Evolutionary conservation across 139 green algal species (phyloP), one percentile per base, ranked within the genome.

Genomic region (Chlorella sp.): DNA sequence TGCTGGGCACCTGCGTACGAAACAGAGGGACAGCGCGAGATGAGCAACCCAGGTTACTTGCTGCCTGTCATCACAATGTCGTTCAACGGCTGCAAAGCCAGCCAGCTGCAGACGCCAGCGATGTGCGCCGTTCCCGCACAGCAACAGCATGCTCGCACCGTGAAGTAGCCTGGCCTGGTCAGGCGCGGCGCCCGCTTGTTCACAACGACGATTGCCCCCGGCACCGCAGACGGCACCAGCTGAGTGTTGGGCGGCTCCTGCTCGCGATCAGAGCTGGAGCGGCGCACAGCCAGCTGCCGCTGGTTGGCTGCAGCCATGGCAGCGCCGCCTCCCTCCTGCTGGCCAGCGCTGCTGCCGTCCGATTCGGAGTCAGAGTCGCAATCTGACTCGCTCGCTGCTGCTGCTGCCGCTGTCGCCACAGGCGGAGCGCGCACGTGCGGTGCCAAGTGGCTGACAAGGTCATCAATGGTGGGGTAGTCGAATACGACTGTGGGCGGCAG

Each of bases 401-500:
- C 74, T 6, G 24, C 32, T 44, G 48, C 13, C 54, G 22, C 34
- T 4, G 43, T 44, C 2, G 80, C 44, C n/a, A 5, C 20, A 1
- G 36, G 13, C n/a, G 34, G 0, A 43, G 24, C 16, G 30, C 9
- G 22, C 34, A 56, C 67, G 1, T 24, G 56, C 30, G 22, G 8
- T 3, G 70, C 51, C 24, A 86, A 14, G 40, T 68, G 28, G 16
- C 17, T 13, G 17, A 76, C 65, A 22, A 87, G 73, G 0, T n/a
- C 44, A 0, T 41, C 73, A 5, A 80, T 51, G 8, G 75, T 79
- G 14, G 91, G 91, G 67, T 92, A 93, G 84, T 94, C 91, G 54
- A 93, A 92, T 0, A 88, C 46, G 3, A 92, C n/a, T 13, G 91
- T 94, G 30, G 60, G 36, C 2, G 86, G 84, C 19, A 93, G 84